These are phyloP conservation scores for Wallacemonas sp. DNA, from an alignment of 208 protist genomes.

Conservation along the genomic window DNA sequence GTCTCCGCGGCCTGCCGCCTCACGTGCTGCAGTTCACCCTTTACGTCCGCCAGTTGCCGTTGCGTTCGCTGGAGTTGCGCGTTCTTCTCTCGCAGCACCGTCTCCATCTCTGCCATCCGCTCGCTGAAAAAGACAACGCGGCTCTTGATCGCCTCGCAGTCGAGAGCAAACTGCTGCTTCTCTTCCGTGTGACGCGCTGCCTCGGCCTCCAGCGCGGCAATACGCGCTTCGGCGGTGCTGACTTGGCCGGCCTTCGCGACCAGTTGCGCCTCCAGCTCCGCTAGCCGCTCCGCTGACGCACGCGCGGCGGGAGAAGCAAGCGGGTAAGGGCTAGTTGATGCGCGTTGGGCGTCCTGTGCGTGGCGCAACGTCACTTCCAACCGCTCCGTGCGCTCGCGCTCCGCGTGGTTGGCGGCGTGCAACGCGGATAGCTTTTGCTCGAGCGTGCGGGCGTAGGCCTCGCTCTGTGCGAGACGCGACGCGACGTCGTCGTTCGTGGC, in stretches of 20 bases:
- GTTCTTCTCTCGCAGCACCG: slow-evolving; percentile 15
- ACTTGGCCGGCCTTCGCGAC: background rate
- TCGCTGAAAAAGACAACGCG: slow-evolving; percentile 8
- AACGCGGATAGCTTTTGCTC: slow-evolving; percentile 27
- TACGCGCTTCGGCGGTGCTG: background rate
- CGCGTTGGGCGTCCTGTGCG: slow-evolving; percentile 34
- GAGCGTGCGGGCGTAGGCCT: slow-evolving; percentile 15
- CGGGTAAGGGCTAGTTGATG: slow-evolving; percentile 20
- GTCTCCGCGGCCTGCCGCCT: slow-evolving; percentile 4
- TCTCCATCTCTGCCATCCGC: slow-evolving; percentile 27
- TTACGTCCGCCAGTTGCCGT: slow-evolving; percentile 15
- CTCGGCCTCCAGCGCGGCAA: slow-evolving; percentile 7
- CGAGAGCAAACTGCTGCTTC: slow-evolving; percentile 16
- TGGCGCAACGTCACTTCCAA: slow-evolving; percentile 56
- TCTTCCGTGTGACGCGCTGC: slow-evolving; percentile 9
- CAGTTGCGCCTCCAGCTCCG: slow-evolving; percentile 16
- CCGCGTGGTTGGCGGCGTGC: slow-evolving; percentile 32
- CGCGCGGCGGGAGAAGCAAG: slow-evolving; percentile 5
- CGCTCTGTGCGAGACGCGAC: slow-evolving; percentile 17
- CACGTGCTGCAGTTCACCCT: slow-evolving; percentile 14
- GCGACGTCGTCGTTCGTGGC: slow-evolving; percentile 25
- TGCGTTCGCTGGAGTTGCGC: slow-evolving; percentile 10
- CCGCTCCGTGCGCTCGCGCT: slow-evolving; percentile 26
- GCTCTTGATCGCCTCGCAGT: slow-evolving; percentile 14
- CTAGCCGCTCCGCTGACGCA: slow-evolving; percentile 16